Percentiles rank a stretch among this genome's conserved stretches.
phyloP scores from a whole-genome alignment of 441 rosid species.

The Lepidium campestre region DNA sequence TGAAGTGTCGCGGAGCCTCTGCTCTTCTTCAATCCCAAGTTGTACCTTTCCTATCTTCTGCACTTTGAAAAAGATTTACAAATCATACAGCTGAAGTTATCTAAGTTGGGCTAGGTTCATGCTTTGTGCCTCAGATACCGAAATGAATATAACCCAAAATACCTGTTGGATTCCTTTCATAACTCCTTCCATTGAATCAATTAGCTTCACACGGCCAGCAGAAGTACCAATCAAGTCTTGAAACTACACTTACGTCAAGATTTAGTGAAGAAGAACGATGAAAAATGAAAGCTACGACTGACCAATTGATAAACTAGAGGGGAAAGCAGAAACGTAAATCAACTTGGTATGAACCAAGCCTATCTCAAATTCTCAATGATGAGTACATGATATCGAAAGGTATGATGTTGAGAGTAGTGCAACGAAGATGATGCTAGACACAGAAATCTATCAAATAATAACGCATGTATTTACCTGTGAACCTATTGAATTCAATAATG shows the following conservation, averaged over 20 bases:
- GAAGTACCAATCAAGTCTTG: conserved; percentile 65
- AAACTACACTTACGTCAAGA: conserved; percentile 42
- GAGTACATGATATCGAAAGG: neutral
- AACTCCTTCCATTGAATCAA: conserved; percentile 81
- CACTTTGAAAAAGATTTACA: neutral
- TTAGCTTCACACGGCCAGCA: conserved; percentile 61
- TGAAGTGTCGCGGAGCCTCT: conserved; percentile 40
- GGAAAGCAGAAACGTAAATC: neutral
- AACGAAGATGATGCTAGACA: neutral
- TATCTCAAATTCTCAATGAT: neutral
- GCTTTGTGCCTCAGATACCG: neutral
- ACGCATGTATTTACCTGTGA: conserved; percentile 49
- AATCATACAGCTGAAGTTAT: neutral
- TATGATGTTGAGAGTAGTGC: neutral
- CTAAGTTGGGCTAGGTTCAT: neutral
- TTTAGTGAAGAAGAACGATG: neutral
- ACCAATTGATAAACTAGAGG: neutral
- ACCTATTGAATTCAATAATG: conserved; percentile 67
- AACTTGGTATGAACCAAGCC: neutral
- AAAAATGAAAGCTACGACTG: neutral
- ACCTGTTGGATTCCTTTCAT: conserved; percentile 82
- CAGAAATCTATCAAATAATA: neutral
- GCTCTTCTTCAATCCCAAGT: conserved; percentile 55
- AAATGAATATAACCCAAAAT: neutral
- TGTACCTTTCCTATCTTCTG: conserved; percentile 76